These are phyloP conservation scores for Taxillus chinensis DNA, from an alignment of 164 flowering plant genomes.

Conservation along the genomic window DNA sequence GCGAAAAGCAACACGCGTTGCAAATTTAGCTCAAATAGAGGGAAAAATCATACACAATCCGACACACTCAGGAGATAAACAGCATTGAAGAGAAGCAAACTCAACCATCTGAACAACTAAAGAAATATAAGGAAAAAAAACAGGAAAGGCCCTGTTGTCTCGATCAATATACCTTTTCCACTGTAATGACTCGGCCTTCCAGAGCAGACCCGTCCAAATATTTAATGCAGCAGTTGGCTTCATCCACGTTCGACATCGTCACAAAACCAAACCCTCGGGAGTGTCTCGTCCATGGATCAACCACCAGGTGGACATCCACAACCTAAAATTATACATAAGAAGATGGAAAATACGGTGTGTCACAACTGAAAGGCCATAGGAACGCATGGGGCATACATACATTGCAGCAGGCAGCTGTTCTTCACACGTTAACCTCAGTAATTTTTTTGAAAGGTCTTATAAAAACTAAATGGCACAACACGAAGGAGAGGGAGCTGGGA, in stretches of 20 bases:
- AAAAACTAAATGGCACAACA: too few relatives aligned
- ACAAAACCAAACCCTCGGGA: slow-evolving; percentile 97
- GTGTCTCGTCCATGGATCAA: slow-evolving; percentile 91
- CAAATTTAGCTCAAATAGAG: not conserved
- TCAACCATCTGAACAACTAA: not conserved
- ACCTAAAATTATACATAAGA: slow-evolving; percentile 32
- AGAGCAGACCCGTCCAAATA: slow-evolving; percentile 68
- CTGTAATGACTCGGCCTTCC: slow-evolving; percentile 82
- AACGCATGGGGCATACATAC: too few relatives aligned
- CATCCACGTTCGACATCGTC: slow-evolving; percentile 58
- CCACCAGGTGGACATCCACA: slow-evolving; percentile 73
- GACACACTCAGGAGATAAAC: not conserved
- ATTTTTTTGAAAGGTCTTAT: too few relatives aligned
- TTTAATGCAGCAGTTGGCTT: slow-evolving; percentile 77
- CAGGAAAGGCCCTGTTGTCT: not conserved
- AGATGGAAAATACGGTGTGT: too few relatives aligned
- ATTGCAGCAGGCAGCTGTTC: too few relatives aligned
- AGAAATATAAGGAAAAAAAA: too few relatives aligned
- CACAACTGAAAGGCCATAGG: too few relatives aligned
- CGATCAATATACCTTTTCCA: slow-evolving; percentile 63
- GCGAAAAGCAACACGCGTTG: slow-evolving; percentile 22
- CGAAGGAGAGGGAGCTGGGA: not conserved
- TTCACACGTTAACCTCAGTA: too few relatives aligned
- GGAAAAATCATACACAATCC: slow-evolving; percentile 10
- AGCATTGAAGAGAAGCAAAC: not conserved